Evolutionary conservation across 352 stramenopile genomes (phyloP).

Genomic region (Peronospora farinosa): DNA sequence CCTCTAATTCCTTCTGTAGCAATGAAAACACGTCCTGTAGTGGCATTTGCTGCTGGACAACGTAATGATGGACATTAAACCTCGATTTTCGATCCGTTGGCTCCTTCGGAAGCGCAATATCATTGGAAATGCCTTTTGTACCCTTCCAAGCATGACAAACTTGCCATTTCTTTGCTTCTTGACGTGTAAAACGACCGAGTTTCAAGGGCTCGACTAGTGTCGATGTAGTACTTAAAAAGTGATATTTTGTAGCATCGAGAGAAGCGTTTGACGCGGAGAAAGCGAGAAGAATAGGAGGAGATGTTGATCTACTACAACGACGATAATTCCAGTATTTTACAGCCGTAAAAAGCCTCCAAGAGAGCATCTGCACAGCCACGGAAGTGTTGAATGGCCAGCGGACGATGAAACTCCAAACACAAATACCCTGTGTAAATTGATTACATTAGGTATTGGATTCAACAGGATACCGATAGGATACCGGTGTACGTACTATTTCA

Average conservation of each 20-base stretch:
- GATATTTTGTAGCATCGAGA: conserved; percentile 1
- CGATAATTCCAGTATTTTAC: neutral
- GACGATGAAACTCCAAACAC: too few relatives aligned
- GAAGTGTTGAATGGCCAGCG: neutral
- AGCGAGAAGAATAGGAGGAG: conserved; percentile 1
- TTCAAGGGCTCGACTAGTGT: conserved; percentile 1
- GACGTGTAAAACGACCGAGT: conserved; percentile 14
- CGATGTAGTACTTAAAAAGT: conserved; percentile 8
- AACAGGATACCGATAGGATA: neutral
- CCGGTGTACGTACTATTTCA: too few relatives aligned
- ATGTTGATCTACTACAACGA: neutral
- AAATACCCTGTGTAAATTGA: neutral
- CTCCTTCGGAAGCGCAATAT: neutral
- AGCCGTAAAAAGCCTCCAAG: conserved; percentile 7
- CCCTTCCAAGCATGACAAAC: neutral
- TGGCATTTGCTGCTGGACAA: conserved; percentile 42
- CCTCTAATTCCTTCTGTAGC: conserved; percentile 36
- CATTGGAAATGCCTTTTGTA: neutral
- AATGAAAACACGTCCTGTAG: conserved; percentile 46
- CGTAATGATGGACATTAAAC: conserved; percentile 45
- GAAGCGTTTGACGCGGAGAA: neutral
- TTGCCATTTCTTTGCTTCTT: conserved; percentile 10
- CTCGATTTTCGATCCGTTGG: conserved; percentile 1
- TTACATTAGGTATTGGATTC: neutral
- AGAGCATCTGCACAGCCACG: conserved; percentile 15